Conservation (phyloP, 2,329 filamentous ascomycete species). For the Kalmusia sp. region DNA sequence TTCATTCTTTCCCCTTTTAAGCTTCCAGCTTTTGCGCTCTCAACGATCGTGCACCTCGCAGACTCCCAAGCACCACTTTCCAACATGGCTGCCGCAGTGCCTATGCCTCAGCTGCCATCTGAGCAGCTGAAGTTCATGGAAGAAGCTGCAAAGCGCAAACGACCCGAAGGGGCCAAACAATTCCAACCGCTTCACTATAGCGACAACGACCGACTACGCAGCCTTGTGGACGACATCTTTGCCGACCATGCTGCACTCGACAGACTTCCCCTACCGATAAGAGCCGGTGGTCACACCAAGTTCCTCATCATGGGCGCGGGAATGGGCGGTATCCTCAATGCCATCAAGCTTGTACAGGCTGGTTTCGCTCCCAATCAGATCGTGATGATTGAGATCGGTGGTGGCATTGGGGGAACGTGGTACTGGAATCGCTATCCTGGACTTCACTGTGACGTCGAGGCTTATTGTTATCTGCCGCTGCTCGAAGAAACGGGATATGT, state of each 20-base stretch:
- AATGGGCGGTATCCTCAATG: conserved; percentile 47
- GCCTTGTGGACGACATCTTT: conserved; percentile 19
- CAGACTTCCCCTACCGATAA: conserved; percentile 12
- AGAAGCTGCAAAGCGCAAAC: conserved; percentile 22
- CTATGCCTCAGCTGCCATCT: conserved; percentile 7
- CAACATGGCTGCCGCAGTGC: not conserved
- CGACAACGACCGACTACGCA: conserved; percentile 16
- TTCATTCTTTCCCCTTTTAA: too few relatives aligned
- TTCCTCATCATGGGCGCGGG: conserved; percentile 49
- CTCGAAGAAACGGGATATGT: conserved; percentile 66
- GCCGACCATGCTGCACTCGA: conserved; percentile 24
- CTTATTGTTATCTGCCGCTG: conserved; percentile 64
- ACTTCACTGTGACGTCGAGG: conserved; percentile 63
- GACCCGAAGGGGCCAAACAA: conserved; percentile 18
- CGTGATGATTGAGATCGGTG: conserved; percentile 49
- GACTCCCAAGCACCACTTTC: not conserved
- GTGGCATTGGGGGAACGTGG: conserved; percentile 55
- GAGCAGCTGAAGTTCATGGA: conserved; percentile 19
- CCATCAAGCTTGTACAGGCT: conserved; percentile 43
- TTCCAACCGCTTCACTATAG: conserved; percentile 21
- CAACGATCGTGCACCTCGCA: too few relatives aligned
- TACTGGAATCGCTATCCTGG: conserved; percentile 58
- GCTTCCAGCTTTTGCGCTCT: too few relatives aligned
- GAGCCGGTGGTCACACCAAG: conserved; percentile 12
- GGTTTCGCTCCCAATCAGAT: conserved; percentile 43